phyloP scores from a whole-genome alignment of 2,329 filamentous ascomycete species.

The Falciphora oryzae region DNA sequence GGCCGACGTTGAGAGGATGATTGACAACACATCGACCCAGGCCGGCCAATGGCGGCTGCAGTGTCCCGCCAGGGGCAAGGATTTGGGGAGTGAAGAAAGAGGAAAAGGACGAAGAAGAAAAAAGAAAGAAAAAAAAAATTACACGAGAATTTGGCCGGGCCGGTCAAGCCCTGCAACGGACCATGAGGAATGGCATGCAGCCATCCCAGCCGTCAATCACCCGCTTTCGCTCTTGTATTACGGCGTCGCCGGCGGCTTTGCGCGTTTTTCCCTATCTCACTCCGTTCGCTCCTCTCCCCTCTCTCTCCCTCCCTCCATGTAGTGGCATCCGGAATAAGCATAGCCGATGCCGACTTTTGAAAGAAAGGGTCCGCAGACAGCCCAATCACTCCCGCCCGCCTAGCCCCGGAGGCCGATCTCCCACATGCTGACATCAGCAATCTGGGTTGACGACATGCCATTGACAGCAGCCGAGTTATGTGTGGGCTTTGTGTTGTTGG shows the following conservation, averaged over 20 bases:
- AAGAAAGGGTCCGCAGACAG: not conserved
- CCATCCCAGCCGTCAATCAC: not conserved
- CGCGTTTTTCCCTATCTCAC: not conserved
- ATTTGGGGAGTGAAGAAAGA: not conserved
- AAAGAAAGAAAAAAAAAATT: not conserved
- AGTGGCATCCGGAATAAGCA: not conserved
- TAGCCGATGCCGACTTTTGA: not conserved
- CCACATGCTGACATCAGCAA: not conserved
- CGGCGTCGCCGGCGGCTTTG: not conserved
- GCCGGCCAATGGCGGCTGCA: slow-evolving; percentile 16
- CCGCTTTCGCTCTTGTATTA: not conserved
- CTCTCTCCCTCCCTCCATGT: no score
- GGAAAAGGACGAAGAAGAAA: not conserved
- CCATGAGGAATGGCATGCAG: not conserved
- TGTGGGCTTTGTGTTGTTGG: not conserved
- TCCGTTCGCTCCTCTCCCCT: not conserved
- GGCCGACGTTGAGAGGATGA: slow-evolving; percentile 10
- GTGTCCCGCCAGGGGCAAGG: not conserved
- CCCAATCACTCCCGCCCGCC: not conserved
- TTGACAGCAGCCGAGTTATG: not conserved
- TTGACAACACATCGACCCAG: slow-evolving; percentile 16
- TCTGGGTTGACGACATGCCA: not conserved
- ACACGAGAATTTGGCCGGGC: no score
- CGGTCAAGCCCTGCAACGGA: not conserved
- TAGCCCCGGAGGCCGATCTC: not conserved